A percentile compares a stretch with the other conserved stretches of the same genome.
phyloP scores from a whole-genome alignment of 2,329 filamentous ascomycete genomes.

The Venturiaceae sp. region DNA sequence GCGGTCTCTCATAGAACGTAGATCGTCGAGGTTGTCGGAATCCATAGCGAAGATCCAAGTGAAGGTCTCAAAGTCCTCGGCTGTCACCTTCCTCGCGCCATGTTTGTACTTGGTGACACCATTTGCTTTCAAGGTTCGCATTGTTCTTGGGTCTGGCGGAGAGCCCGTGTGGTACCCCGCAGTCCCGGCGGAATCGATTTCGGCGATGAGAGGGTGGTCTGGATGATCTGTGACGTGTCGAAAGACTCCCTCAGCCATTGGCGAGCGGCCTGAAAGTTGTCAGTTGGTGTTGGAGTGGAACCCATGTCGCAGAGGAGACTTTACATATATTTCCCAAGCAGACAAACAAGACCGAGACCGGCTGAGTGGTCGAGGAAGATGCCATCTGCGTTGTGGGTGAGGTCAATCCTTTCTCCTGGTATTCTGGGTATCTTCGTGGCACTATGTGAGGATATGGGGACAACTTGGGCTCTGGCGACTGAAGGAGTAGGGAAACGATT shows the following conservation, averaged over 20 bases:
- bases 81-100: constrained; percentile 60
- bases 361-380: background rate
- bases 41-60: constrained; percentile 98
- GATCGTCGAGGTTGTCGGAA: constrained; percentile 62
- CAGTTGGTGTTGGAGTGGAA: background rate
- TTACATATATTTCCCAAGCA: constrained; percentile 95
- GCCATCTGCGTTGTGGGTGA: background rate
- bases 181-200: constrained; percentile 84
- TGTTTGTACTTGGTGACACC: constrained; percentile 72
- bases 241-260: constrained; percentile 96
- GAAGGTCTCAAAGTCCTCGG: constrained; percentile 70
- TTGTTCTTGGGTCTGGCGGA: constrained; percentile 71
- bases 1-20: constrained; percentile 46
- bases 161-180: constrained; percentile 76
- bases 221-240: constrained; percentile 53
- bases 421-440: background rate
- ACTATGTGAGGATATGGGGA: background rate
- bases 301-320: background rate
- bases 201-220: constrained; percentile 48
- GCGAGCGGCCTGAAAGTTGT: constrained; percentile 50
- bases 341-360: constrained; percentile 72
- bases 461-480: too few species aligned
- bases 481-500: background rate
- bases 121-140: constrained; percentile 64
- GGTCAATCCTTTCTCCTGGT: too few species aligned